A percentile compares a stretch with the other conserved stretches of the same genome.
Conservation (phyloP, 192 early-diverging fungal species). For the Cetraspora pellucida region DNA sequence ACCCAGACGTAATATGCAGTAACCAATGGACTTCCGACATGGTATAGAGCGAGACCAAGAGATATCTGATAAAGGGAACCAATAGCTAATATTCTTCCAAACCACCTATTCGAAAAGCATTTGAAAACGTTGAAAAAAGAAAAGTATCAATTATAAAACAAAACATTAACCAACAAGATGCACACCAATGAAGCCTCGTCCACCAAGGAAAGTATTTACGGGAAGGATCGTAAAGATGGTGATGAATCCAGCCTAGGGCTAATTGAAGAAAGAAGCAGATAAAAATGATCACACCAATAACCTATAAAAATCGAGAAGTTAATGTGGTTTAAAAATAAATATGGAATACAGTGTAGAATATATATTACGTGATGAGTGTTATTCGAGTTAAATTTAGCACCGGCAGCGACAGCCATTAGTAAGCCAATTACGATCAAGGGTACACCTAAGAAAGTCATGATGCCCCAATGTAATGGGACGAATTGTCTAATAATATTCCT, state of each 20-base stretch:
- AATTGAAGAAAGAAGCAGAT: constrained; percentile 11
- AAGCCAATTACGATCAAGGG: not conserved
- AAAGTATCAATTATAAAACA: no score
- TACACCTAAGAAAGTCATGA: not conserved
- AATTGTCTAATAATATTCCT: not conserved
- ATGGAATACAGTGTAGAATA: not conserved
- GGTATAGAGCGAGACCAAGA: constrained; percentile 14
- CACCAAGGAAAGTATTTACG: constrained; percentile 30
- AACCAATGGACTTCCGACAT: not conserved
- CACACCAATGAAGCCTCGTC: constrained; percentile 35
- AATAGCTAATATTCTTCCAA: constrained; percentile 7
- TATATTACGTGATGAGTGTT: constrained; percentile 4
- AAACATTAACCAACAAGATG: not conserved
- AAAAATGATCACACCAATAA: constrained; percentile 18
- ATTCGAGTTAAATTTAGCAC: not conserved
- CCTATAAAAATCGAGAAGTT: not conserved
- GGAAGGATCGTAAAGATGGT: constrained; percentile 14
- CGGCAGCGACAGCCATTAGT: not conserved
- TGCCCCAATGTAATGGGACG: constrained; percentile 22
- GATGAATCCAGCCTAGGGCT: constrained; percentile 20
- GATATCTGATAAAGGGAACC: not conserved
- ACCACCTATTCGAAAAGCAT: constrained; percentile 31
- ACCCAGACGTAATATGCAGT: constrained; percentile 1
- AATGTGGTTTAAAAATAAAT: not conserved
- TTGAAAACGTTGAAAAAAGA: not conserved